Evolutionary conservation across 1,284 basidiomycete species (phyloP).

Genomic region (Coniophora puteana): DNA sequence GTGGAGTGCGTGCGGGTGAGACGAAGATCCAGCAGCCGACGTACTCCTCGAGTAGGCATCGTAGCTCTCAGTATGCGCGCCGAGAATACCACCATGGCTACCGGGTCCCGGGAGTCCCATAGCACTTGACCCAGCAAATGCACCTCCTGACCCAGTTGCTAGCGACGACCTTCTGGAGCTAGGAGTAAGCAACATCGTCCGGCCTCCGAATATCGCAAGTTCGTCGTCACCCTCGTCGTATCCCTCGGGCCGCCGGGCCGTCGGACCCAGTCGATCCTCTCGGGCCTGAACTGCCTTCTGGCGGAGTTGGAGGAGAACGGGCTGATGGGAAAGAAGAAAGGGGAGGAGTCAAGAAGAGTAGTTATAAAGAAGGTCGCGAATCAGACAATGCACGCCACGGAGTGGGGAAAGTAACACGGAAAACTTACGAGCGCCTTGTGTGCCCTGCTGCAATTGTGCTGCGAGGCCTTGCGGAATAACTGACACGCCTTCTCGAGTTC

Average conservation of each 20-base stretch:
- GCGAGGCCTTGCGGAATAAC: slow-evolving; percentile 37
- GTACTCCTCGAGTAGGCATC: background rate
- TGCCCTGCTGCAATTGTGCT: slow-evolving; percentile 39
- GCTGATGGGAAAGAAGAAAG: too few relatives aligned
- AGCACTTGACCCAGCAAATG: background rate
- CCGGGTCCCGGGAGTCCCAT: too few relatives aligned
- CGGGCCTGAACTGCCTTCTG: slow-evolving; percentile 31
- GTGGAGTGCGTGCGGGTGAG: too few relatives aligned
- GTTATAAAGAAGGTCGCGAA: too few relatives aligned
- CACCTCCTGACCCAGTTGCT: background rate
- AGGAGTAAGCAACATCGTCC: slow-evolving; percentile 12
- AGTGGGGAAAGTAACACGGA: background rate
- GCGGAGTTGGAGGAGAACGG: slow-evolving; percentile 36
- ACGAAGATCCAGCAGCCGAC: background rate
- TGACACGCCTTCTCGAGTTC: slow-evolving; percentile 38
- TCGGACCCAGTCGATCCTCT: slow-evolving; percentile 10
- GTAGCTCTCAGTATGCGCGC: too few relatives aligned
- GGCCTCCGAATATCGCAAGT: slow-evolving; percentile 38
- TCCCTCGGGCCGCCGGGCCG: slow-evolving; percentile 13
- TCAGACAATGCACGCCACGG: background rate
- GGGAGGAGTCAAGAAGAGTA: slow-evolving; percentile 6
- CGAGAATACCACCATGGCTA: too few relatives aligned
- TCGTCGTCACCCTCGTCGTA: slow-evolving; percentile 32
- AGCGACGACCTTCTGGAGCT: background rate
- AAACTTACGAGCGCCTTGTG: slow-evolving; percentile 37